phyloP scores from a whole-genome alignment of 2,329 filamentous ascomycete genomes.

The Cercospora canescens region DNA sequence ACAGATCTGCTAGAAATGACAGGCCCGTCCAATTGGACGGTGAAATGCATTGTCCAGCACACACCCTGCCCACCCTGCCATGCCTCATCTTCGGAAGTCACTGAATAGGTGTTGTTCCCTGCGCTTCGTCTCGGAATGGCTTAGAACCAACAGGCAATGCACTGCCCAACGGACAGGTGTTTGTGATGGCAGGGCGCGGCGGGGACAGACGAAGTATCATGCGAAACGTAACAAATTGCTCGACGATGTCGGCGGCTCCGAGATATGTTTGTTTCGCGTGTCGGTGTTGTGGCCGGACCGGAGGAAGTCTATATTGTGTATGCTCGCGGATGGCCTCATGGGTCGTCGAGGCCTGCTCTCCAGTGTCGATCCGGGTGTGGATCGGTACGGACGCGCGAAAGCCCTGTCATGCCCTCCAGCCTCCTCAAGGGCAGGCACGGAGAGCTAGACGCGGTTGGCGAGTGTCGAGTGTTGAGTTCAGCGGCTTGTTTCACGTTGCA shows the following conservation, averaged over 20 bases:
- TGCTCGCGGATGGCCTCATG: slow-evolving; percentile 9
- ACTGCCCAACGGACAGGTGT: background rate
- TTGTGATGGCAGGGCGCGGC: background rate
- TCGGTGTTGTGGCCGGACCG: background rate
- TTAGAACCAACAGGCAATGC: background rate
- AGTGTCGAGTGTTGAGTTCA: background rate
- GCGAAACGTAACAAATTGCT: background rate
- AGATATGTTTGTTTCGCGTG: background rate
- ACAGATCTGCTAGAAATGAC: slow-evolving; percentile 5
- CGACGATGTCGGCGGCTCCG: background rate
- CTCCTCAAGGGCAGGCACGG: background rate
- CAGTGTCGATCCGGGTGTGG: slow-evolving; percentile 15
- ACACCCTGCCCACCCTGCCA: background rate
- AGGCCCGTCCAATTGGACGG: background rate
- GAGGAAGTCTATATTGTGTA: background rate
- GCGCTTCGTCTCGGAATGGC: background rate
- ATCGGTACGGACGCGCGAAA: slow-evolving; percentile 10
- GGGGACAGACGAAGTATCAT: background rate
- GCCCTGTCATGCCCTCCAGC: background rate
- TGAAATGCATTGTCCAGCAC: background rate
- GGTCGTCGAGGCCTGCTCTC: slow-evolving; percentile 7
- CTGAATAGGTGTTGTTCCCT: background rate
- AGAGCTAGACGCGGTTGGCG: background rate
- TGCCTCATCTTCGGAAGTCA: slow-evolving; percentile 13
- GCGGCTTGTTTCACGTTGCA: background rate